Conservation (phyloP, 2,329 filamentous ascomycete genomes). For the Aspergillus caelatus region DNA sequence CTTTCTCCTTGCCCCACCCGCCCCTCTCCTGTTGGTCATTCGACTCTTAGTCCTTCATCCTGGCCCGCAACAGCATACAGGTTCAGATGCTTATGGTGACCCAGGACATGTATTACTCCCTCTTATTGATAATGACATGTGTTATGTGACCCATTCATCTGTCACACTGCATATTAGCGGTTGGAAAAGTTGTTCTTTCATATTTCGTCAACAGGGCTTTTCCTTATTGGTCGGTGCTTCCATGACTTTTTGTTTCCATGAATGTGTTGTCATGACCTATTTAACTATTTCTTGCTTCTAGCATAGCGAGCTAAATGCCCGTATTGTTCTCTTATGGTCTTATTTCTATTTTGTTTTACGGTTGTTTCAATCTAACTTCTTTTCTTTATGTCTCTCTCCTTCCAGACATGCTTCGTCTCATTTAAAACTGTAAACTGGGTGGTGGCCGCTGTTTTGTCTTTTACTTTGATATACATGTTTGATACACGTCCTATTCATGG, state of each 20-base stretch:
- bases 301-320: conserved; percentile 41
- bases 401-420: neutral
- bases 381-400: neutral
- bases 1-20: conserved; percentile 7
- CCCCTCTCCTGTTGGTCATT: conserved; percentile 15
- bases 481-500: neutral
- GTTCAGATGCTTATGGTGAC: conserved; percentile 23
- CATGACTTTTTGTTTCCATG: conserved; percentile 24
- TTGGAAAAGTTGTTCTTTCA: conserved; percentile 42
- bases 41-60: conserved; percentile 27
- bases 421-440: neutral
- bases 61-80: conserved; percentile 22
- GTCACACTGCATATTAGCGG: conserved; percentile 47
- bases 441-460: neutral
- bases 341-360: conserved; percentile 13
- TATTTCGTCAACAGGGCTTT: conserved; percentile 31
- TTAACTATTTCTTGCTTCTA: conserved; percentile 20
- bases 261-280: conserved; percentile 13
- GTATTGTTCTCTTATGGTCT: conserved; percentile 19
- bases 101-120: conserved; percentile 43
- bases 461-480: neutral
- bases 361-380: conserved; percentile 20
- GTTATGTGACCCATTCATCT: conserved; percentile 38
- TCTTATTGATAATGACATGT: conserved; percentile 44
- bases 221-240: conserved; percentile 19